Percentiles rank a stretch among this genome's conserved stretches.
Conservation (phyloP, 2,329 filamentous ascomycete species). For the Colletotrichum spinosum region DNA sequence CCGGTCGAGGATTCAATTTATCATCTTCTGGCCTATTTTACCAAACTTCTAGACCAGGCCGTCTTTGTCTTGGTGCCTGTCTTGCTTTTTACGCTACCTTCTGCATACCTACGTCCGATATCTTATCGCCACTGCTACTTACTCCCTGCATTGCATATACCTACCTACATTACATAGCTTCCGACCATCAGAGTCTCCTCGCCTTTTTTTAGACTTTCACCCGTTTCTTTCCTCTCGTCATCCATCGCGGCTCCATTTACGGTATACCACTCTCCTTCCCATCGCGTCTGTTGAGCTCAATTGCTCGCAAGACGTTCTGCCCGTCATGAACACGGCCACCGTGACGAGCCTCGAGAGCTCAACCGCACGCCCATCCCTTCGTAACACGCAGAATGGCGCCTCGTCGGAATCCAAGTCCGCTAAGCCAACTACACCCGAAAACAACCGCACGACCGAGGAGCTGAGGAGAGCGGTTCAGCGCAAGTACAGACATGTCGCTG, state of each 20-base stretch:
- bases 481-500: constrained; percentile 93
- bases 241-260: neutral
- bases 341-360: constrained; percentile 43
- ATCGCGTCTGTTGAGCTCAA: constrained; percentile 7
- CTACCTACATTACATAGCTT: constrained; percentile 20
- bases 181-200: constrained; percentile 21
- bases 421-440: constrained; percentile 24
- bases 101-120: constrained; percentile 32
- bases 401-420: constrained; percentile 34
- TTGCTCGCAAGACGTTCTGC: constrained; percentile 19
- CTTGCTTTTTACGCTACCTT: constrained; percentile 6
- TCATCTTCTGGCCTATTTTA: constrained; percentile 12
- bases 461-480: constrained; percentile 56
- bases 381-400: constrained; percentile 36
- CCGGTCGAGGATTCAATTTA: constrained; percentile 29
- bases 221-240: constrained; percentile 18
- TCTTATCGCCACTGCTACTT: constrained; percentile 38
- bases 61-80: constrained; percentile 9
- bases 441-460: constrained; percentile 41
- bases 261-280: neutral
- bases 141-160: constrained; percentile 35
- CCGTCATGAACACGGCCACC: constrained; percentile 56
- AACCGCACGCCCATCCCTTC: constrained; percentile 23
- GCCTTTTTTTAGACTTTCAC: constrained; percentile 18
- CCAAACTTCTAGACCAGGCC: constrained; percentile 16